Evolutionary conservation across 371 early-diverging fungal species (phyloP), one percentile per base, ranked within the genome.

Genomic region (Lichtheimia ramosa): DNA sequence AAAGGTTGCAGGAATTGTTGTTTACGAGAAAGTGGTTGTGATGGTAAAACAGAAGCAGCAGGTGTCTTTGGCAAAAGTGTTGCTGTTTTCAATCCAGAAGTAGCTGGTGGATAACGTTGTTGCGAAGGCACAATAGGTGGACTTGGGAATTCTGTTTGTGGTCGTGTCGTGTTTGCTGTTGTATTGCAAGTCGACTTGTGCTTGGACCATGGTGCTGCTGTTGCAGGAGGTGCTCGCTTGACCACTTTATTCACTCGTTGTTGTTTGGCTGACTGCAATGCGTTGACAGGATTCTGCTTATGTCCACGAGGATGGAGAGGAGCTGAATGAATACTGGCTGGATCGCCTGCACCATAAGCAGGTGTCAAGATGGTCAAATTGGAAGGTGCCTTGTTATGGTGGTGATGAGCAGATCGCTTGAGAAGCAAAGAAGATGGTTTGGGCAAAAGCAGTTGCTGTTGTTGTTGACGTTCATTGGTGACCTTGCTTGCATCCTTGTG

Each of bases 361-460:
- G 85, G 83, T 16, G 85, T 82, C 58, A 73, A 70, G 41, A 85
- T 85, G 3, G 83, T 83, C n/a, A 85, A 51, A n/a, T 81, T 78
- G 51, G 71, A 71, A 54, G 76, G 74, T 61, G 81, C 79, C 55
- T 81, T 81, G 56, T 82, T 70, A 12, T 77, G 68, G 25, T 66
- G 67, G 50, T 64, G 69, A 10, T 71, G 75, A 14, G 77, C 71
- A 14, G 76, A 48, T n/a, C 80, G 70, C 25, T 74, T 74, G n/a
- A 69, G 60, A 25, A 79, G 58, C n/a, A 79, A 63, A 25, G 70
- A 66, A 34, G 78, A 77, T 8, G 78, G 73, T 34, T 70, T 77
- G 15, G 73, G 74, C 27, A 56, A 43, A 5, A 28, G 53, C 24
- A 41, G 20, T 14, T 58, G 58, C 27, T 16, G 50, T 25, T 55